phyloP scores from a whole-genome alignment of 306 rosid genomes.

The Aeschynomene evenia region DNA sequence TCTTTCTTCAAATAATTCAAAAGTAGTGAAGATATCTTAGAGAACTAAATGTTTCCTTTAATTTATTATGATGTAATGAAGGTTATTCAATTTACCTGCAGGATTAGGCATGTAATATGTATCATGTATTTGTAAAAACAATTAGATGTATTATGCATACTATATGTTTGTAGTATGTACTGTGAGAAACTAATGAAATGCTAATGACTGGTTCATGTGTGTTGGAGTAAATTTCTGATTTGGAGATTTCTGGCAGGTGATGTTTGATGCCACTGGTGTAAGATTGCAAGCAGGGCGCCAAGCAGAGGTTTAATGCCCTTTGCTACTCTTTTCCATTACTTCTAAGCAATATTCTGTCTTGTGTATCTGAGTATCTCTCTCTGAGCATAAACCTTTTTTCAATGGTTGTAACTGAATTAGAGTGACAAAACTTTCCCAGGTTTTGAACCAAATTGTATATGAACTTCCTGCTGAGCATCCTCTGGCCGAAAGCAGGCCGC shows the following conservation, averaged over 20 bases:
- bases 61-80: not conserved
- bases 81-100: not conserved
- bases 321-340: conserved; percentile 7
- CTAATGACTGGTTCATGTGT: not conserved
- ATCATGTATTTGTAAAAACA: not conserved
- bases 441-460: conserved; percentile 80
- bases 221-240: conserved; percentile 32
- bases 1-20: conserved; percentile 18
- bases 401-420: conserved; percentile 21
- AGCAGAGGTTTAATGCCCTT: conserved; percentile 71
- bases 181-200: conserved; percentile 4
- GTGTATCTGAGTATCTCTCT: not conserved
- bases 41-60: not conserved
- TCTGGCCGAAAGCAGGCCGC: conserved; percentile 80
- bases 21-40: not conserved
- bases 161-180: no score
- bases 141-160: not conserved
- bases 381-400: conserved; percentile 13
- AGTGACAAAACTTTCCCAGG: conserved; percentile 38
- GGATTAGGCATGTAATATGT: not conserved
- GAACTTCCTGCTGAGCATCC: conserved; percentile 95
- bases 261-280: conserved; percentile 94
- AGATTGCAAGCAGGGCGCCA: conserved; percentile 97
- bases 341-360: conserved; percentile 6
- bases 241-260: conserved; percentile 63